A percentile compares a stretch with the other conserved stretches of the same genome.
These are phyloP conservation scores for Cutaneotrichosporon arboriforme DNA, from an alignment of 1,284 basidiomycete genomes.

Conservation along the genomic window DNA sequence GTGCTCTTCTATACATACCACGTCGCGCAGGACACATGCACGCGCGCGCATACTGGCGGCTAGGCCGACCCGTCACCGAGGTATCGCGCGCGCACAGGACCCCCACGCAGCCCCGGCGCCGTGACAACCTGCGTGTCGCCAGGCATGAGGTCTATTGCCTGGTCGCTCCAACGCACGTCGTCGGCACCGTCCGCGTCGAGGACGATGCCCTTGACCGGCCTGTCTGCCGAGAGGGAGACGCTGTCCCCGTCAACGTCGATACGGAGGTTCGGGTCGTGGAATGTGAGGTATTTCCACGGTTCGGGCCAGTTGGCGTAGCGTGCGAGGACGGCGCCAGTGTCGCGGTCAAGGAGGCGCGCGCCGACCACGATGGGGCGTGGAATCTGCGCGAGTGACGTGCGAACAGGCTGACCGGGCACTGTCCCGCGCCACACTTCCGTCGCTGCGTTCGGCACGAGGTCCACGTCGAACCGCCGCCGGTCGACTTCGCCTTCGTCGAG, in stretches of 20 bases:
- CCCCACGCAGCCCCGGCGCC: constrained; percentile 61
- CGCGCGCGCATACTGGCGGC: neutral
- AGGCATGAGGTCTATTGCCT: constrained; percentile 79
- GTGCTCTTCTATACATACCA: too few species aligned
- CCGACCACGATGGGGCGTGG: constrained; percentile 68
- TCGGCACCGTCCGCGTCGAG: constrained; percentile 64
- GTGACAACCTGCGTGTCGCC: constrained; percentile 64
- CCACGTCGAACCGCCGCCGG: constrained; percentile 53
- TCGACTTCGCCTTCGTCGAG: constrained; percentile 50
- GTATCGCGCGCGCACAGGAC: constrained; percentile 57
- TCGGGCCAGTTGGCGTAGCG: constrained; percentile 70
- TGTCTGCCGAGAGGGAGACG: constrained; percentile 57
- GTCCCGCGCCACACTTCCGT: constrained; percentile 69
- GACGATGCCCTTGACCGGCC: constrained; percentile 77
- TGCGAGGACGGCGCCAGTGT: constrained; percentile 54
- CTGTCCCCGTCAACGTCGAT: constrained; percentile 57
- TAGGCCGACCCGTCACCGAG: constrained; percentile 14
- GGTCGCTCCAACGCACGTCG: constrained; percentile 69
- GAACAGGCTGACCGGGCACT: constrained; percentile 61
- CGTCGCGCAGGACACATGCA: too few species aligned
- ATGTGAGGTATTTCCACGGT: constrained; percentile 82
- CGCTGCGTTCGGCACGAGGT: constrained; percentile 66
- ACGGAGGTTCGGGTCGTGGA: constrained; percentile 61
- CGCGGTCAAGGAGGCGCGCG: constrained; percentile 57
- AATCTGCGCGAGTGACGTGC: constrained; percentile 61